Evolutionary conservation across 805 yeast genomes (phyloP), one percentile per base, ranked within the genome.

Genomic region (Candida rishiriensis): DNA sequence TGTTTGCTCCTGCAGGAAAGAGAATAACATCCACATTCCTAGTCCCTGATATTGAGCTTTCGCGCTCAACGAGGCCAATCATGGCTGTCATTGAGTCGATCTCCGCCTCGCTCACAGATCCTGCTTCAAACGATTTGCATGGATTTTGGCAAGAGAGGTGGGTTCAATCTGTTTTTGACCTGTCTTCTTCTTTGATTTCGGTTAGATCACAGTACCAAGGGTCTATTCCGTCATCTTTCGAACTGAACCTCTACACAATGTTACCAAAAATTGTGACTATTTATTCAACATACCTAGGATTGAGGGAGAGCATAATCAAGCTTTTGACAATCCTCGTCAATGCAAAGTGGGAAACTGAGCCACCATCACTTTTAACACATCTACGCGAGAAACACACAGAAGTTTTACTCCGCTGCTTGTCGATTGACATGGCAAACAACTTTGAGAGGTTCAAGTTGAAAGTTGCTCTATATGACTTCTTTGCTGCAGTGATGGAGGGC

Each of bases 341-440:
- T 36, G 81, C 80, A 0, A 64, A 57, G 2, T 79, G 86, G 83
- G 69, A 70, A 7, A 65, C 67, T 4, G 80, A 77, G 26, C 76
- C 82, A 30, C 95, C 96, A 3, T 88, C 96, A 1, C 65, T 91
- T 39, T 69, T 91, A 34, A 85, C 97, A 0, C 88, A 88, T 59
- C 65, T 91, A 42, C 93, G 95, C 3, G 69, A 75, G n/a, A 69
- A 72, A 15, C 73, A 78, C 51, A 76, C 96, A 0, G 73, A 72
- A 26, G 63, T 78, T 3, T 69, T 91, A 28, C 66, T 87, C 10
- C 69, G 72, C n/a, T 73, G 83, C 1, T 60, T 91, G 28, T 74
- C 80, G 0, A 51, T 71, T 0, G 89, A 87, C 52, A 67, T 89
- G 53, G 73, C 75, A 28, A 78, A 76, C 49, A 68, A 77, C 0